Percentiles rank a stretch among this genome's conserved stretches.
Conservation (phyloP, 176 grass and related monocot species). For the Eragrostis nindensis region DNA sequence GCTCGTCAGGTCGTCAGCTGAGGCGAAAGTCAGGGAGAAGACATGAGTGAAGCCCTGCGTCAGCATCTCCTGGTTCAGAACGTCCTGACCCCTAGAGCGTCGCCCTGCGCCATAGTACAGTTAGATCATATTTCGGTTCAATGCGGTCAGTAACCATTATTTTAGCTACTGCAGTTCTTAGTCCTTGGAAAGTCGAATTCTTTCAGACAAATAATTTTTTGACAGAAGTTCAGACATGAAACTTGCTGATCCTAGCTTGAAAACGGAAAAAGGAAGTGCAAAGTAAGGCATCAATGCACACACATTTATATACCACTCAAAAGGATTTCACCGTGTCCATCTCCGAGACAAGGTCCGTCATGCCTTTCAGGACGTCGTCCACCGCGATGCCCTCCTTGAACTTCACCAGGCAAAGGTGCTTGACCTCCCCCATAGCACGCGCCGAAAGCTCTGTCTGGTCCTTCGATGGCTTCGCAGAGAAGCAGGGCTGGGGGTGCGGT, state of each 20-base stretch:
- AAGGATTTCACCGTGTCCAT: constrained; percentile 66
- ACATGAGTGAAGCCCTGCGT: constrained; percentile 61
- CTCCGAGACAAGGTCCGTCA: constrained; percentile 47
- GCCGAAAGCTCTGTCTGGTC: neutral
- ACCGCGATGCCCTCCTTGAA: constrained; percentile 62
- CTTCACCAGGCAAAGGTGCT: constrained; percentile 65
- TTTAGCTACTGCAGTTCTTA: too few relatives aligned
- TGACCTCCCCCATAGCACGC: constrained; percentile 56
- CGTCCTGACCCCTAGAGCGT: neutral
- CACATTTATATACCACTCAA: constrained; percentile 75
- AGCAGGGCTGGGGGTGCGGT: neutral
- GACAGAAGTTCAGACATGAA: neutral
- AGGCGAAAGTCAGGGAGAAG: constrained; percentile 40
- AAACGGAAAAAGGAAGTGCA: neutral
- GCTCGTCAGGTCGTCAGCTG: constrained; percentile 38
- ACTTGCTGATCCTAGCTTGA: neutral
- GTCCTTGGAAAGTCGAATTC: too few relatives aligned
- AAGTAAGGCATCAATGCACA: neutral
- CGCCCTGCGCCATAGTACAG: too few relatives aligned
- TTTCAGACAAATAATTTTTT: too few relatives aligned
- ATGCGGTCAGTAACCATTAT: too few relatives aligned
- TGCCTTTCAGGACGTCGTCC: constrained; percentile 49
- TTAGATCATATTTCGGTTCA: too few relatives aligned
- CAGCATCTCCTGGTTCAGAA: constrained; percentile 49
- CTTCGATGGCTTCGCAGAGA: neutral